Percentiles rank a stretch among this genome's conserved stretches.
Conservation (phyloP, 129 eudicot species). For the Lactuca saligna region DNA sequence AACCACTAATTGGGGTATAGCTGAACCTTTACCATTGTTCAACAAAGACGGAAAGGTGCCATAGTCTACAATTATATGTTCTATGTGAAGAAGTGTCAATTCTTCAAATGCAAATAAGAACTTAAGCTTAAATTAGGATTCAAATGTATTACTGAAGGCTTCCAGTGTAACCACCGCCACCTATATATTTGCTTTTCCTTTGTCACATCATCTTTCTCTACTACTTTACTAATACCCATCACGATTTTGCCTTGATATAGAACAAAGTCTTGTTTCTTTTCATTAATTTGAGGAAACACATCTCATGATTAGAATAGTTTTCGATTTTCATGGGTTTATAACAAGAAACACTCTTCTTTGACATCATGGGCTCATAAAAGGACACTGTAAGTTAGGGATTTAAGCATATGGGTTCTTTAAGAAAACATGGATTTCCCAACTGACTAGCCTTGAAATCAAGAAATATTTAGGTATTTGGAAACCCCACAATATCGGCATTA, state of each 20-base stretch:
- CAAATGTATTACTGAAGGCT: too few species aligned
- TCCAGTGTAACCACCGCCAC: background rate
- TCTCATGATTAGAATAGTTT: slow-evolving; percentile 1
- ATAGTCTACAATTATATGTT: too few species aligned
- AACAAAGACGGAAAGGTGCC: too few species aligned
- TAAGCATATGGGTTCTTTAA: slow-evolving; percentile 23
- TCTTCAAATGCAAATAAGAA: too few species aligned
- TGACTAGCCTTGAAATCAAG: slow-evolving; percentile 27
- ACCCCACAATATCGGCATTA: slow-evolving; percentile 29
- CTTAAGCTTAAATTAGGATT: too few species aligned
- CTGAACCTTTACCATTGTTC: too few species aligned
- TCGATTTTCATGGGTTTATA: slow-evolving; percentile 17
- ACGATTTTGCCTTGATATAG: slow-evolving; percentile 40
- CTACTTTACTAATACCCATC: slow-evolving; percentile 41
- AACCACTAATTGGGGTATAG: too few species aligned
- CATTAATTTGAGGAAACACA: slow-evolving; percentile 22
- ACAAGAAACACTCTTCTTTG: slow-evolving; percentile 26
- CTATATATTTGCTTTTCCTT: slow-evolving; percentile 11
- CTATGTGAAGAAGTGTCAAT: too few species aligned
- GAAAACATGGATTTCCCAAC: slow-evolving; percentile 14
- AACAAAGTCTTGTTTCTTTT: slow-evolving; percentile 23
- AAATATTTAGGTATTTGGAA: slow-evolving; percentile 29
- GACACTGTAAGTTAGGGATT: slow-evolving; percentile 25
- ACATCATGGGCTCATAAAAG: slow-evolving; percentile 25
- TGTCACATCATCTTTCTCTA: slow-evolving; percentile 37